phyloP scores from a whole-genome alignment of 2,329 filamentous ascomycete species.

The Apiospora sp. region DNA sequence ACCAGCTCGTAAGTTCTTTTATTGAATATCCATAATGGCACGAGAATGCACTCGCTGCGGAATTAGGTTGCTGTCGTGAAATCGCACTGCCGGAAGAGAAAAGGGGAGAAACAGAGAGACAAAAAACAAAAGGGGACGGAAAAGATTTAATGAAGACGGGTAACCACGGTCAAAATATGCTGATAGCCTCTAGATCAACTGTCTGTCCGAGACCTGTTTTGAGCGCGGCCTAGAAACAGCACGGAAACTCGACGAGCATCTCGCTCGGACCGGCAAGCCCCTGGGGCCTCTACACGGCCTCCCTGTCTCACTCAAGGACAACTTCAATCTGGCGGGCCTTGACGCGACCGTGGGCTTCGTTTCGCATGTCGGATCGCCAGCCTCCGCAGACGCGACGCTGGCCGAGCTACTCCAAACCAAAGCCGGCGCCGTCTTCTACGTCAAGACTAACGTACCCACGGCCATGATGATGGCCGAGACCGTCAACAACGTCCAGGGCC shows the following conservation, averaged over 20 bases:
- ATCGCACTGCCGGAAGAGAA: too few species aligned
- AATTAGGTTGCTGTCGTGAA: background rate
- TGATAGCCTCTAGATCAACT: slow-evolving; percentile 50
- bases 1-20: slow-evolving; percentile 43
- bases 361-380: slow-evolving; percentile 66
- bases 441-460: slow-evolving; percentile 66
- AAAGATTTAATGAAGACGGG: background rate
- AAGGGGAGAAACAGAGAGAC: background rate
- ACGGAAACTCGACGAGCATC: slow-evolving; percentile 56
- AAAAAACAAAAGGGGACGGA: background rate
- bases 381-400: slow-evolving; percentile 49
- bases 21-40: too few species aligned
- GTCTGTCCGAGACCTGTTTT: slow-evolving; percentile 63
- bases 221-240: slow-evolving; percentile 59
- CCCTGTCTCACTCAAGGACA: slow-evolving; percentile 74
- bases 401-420: slow-evolving; percentile 49
- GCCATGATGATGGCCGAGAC: slow-evolving; percentile 75
- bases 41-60: background rate
- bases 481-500: slow-evolving; percentile 71
- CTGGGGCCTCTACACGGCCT: slow-evolving; percentile 71
- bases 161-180: background rate
- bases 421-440: slow-evolving; percentile 62
- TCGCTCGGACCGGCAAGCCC: slow-evolving; percentile 54
- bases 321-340: slow-evolving; percentile 68
- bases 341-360: slow-evolving; percentile 71